phyloP scores from a whole-genome alignment of 164 flowering plant genomes.

The Vitis rotundifolia region DNA sequence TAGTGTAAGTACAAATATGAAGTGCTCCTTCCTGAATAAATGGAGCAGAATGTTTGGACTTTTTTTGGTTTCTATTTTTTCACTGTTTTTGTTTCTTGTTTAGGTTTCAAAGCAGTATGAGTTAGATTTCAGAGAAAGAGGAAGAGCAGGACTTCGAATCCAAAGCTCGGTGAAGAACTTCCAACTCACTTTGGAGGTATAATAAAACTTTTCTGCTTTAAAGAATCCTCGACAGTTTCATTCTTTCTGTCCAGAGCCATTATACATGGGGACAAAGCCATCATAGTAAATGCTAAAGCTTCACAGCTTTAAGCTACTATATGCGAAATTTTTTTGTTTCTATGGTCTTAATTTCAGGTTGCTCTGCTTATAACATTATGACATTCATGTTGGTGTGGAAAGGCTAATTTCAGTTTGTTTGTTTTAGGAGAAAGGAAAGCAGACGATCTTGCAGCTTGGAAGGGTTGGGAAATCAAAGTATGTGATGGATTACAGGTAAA shows the following conservation, averaged over 20 bases:
- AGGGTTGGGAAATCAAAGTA: slow-evolving; percentile 73
- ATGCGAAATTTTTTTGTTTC: no score
- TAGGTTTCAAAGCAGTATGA: slow-evolving; percentile 72
- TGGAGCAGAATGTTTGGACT: background rate
- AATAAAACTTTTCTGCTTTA: background rate
- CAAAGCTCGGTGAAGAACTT: slow-evolving; percentile 85
- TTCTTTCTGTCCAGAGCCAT: background rate
- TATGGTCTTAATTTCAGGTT: background rate
- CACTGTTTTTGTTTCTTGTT: slow-evolving; percentile 1
- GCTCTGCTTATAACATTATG: background rate
- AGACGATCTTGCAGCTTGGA: slow-evolving; percentile 80
- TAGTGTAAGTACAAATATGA: slow-evolving; percentile 35
- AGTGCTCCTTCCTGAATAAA: background rate
- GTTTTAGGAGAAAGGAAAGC: slow-evolving; percentile 70
- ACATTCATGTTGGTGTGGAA: background rate
- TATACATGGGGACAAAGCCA: background rate
- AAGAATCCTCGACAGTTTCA: background rate
- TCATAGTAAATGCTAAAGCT: background rate
- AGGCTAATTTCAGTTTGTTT: slow-evolving; percentile 1
- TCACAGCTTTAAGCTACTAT: no score
- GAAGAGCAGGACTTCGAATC: slow-evolving; percentile 64
- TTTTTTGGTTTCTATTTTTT: background rate
- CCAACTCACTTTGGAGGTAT: slow-evolving; percentile 82
- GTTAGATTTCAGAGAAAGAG: slow-evolving; percentile 84
- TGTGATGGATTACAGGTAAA: slow-evolving; percentile 86